Evolutionary conservation across 345 rosid species (phyloP).

Genomic region (Syzygium oleosum): DNA sequence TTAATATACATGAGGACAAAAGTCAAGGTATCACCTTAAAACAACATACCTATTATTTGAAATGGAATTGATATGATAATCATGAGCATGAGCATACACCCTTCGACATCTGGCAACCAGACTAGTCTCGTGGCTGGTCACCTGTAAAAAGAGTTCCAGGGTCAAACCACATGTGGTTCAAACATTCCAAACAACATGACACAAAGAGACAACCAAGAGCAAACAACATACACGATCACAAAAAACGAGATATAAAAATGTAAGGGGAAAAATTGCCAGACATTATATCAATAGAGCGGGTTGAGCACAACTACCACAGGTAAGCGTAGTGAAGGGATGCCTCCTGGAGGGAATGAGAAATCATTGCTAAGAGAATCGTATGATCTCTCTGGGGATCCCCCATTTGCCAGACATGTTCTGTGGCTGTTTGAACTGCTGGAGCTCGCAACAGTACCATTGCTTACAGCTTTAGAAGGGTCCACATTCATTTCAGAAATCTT

Average conservation of each 20-base stretch:
- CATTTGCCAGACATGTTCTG: conserved; percentile 43
- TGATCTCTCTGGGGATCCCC: conserved; percentile 43
- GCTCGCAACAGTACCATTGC: conserved; percentile 68
- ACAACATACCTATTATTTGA: conserved; percentile 76
- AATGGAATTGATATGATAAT: conserved; percentile 96
- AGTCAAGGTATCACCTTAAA: not conserved
- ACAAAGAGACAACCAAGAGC: not conserved
- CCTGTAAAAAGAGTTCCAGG: conserved; percentile 26
- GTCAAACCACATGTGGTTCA: not conserved
- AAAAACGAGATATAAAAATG: not conserved
- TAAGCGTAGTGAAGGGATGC: conserved; percentile 70
- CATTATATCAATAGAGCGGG: not conserved
- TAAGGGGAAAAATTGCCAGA: not conserved
- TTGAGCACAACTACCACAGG: conserved; percentile 68
- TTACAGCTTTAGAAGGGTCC: conserved; percentile 53
- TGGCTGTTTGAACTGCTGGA: conserved; percentile 49
- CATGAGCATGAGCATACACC: conserved; percentile 97
- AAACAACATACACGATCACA: not conserved
- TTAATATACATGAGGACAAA: not conserved
- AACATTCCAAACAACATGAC: not conserved
- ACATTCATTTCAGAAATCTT: conserved; percentile 71
- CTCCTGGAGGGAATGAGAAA: conserved; percentile 54
- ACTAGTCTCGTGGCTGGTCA: conserved; percentile 74
- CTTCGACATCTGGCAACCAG: conserved; percentile 90
- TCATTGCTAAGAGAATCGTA: conserved; percentile 34